Percentiles rank a stretch among this genome's conserved stretches.
Evolutionary conservation across 2,329 filamentous ascomycete genomes (phyloP).

Genomic region (Xylaria polymorpha): DNA sequence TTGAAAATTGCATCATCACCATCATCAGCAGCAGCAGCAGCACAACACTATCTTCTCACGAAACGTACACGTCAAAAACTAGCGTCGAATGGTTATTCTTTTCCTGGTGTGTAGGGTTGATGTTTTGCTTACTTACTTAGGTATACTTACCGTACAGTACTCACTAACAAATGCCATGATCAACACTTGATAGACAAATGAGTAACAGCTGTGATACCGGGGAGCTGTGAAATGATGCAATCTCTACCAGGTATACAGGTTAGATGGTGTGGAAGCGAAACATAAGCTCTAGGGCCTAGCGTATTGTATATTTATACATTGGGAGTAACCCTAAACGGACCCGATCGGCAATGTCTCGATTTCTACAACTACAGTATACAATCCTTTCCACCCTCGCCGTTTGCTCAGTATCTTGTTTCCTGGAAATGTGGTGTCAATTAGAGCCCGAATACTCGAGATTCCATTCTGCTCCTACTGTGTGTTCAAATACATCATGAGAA

Average conservation of each 20-base stretch:
- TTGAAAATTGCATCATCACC: background rate
- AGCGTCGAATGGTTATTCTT: background rate
- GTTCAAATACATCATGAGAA: background rate
- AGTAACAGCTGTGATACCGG: background rate
- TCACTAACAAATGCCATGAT: no score
- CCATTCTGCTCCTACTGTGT: background rate
- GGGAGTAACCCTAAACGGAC: background rate
- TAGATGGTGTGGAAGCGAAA: background rate
- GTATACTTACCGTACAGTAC: no score
- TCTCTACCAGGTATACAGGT: background rate
- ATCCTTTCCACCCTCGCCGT: background rate
- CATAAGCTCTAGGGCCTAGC: background rate
- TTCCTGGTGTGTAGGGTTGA: background rate
- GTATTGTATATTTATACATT: conserved; percentile 21
- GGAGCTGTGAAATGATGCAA: conserved; percentile 21
- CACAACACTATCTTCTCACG: background rate
- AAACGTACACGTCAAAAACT: background rate
- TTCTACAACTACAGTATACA: background rate
- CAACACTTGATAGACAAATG: background rate
- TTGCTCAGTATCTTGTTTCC: conserved; percentile 1
- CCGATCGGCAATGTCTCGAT: conserved; percentile 16
- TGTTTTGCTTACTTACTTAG: background rate
- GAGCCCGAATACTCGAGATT: background rate
- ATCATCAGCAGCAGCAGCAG: no score
- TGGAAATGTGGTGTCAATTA: no score